Percentiles rank a stretch among this genome's conserved stretches.
Evolutionary conservation across 2,329 filamentous ascomycete species (phyloP).

Genomic region (Magnaporthiopsis rhizophila): DNA sequence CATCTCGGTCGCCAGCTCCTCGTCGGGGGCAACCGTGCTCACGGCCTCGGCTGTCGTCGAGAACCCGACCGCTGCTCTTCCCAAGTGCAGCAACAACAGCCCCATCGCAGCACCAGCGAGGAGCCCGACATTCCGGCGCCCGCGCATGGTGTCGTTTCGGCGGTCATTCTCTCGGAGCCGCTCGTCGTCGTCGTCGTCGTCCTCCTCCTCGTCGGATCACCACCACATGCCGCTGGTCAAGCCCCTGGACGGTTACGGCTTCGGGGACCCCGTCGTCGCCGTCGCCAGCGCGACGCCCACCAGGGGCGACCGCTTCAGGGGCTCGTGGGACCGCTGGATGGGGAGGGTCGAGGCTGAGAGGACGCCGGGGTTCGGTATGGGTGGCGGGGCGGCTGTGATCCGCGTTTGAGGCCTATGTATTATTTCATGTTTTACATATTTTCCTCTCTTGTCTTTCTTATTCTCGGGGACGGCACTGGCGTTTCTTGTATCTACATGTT

Average conservation of each 20-base stretch:
- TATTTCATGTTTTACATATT: not conserved
- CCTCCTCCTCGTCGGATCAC: too few relatives aligned
- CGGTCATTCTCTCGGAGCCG: not conserved
- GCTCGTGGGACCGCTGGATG: conserved; percentile 1
- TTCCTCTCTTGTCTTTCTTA: not conserved
- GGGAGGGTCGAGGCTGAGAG: not conserved
- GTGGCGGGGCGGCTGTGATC: not conserved
- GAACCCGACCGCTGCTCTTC: conserved; percentile 22
- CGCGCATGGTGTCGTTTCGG: not conserved
- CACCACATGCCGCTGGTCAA: too few relatives aligned
- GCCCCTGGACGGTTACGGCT: too few relatives aligned
- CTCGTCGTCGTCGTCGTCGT: too few relatives aligned
- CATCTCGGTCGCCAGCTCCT: not conserved
- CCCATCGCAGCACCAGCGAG: conserved; percentile 25
- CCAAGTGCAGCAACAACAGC: not conserved
- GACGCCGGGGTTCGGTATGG: not conserved
- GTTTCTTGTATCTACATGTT: too few relatives aligned
- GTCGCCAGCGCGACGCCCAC: not conserved
- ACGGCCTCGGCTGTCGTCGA: not conserved
- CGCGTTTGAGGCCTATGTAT: not conserved
- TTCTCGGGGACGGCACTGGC: not conserved
- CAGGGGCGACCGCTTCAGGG: not conserved
- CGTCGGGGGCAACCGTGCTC: not conserved
- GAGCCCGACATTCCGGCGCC: not conserved
- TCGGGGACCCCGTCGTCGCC: too few relatives aligned